These are phyloP conservation scores for Platanthera guangdongensis DNA, from an alignment of 106 monocot species.

Conservation along the genomic window DNA sequence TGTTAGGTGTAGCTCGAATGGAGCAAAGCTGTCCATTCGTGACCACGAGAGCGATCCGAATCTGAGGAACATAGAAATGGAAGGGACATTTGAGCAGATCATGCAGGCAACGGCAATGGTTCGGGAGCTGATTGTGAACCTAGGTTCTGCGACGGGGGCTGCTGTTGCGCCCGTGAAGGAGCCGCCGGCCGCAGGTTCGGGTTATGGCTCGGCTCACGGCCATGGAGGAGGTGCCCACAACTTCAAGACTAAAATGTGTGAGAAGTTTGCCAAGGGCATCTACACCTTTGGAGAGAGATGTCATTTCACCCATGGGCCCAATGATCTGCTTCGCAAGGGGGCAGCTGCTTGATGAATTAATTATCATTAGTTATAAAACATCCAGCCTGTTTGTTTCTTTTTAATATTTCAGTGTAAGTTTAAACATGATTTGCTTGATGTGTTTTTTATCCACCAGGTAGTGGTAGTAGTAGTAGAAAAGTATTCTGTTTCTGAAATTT, in stretches of 20 bases:
- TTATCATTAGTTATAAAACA: no score
- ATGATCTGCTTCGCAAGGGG: conserved; percentile 46
- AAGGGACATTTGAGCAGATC: conserved; percentile 75
- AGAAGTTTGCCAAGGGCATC: conserved; percentile 55
- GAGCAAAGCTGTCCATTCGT: conserved; percentile 59
- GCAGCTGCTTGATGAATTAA: background rate
- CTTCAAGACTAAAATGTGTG: conserved; percentile 66
- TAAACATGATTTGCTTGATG: no score
- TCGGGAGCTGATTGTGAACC: conserved; percentile 43
- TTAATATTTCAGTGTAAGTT: no score
- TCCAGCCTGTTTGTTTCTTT: no score
- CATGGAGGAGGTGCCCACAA: conserved; percentile 14
- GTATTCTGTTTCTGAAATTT: no score
- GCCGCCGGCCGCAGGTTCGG: background rate
- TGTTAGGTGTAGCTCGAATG: no score
- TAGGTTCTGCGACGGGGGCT: conserved; percentile 16
- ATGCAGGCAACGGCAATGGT: conserved; percentile 57
- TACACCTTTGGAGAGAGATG: conserved; percentile 74
- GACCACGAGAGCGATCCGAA: conserved; percentile 65
- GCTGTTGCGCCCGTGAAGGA: background rate
- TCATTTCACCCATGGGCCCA: conserved; percentile 63
- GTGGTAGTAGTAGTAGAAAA: no score
- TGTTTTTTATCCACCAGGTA: no score
- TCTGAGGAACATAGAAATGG: conserved; percentile 65
- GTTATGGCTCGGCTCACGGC: background rate